Evolutionary conservation across 1,139 yeast genomes (phyloP), one percentile per base, ranked within the genome.

Genomic region (Spencermartinsiella ligniputridi): DNA sequence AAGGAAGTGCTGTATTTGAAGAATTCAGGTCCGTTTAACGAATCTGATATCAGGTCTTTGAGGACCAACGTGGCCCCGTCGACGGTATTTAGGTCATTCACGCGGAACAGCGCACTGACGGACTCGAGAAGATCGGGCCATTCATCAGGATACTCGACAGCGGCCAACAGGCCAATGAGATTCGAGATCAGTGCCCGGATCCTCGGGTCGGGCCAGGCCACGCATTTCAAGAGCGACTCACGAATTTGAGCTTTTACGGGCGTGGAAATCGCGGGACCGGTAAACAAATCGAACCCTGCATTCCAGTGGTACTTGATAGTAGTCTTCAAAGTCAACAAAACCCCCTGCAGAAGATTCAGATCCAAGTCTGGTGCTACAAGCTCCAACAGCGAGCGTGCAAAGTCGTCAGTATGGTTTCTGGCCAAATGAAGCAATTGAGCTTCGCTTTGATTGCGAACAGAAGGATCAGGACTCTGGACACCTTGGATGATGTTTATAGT

Each of bases 121-220:
- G 56, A 78, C 8, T 68, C 66, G 47, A 90, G 61, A 39, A 92
- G 69, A 24, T 72, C 74, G 0, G 97, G 96, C 97, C 97, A 92
- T 59, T 88, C 95, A 57, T 92, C 97, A 0, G 98, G 98, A 59
- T 79, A 90, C 58, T 92, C 98, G 1, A 83, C 85, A 1, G 87
- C 84, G 0, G 96, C 90, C 19, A 92, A 85, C 56, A 85, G 95
- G 1, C 86, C 85, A 20, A 88, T 76, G 12, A 87, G 82, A 52
- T 87, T 81, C 0, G 92, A 80, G 2, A 85, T 78, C 40, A 86
- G 76, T 32, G 74, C 75, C 48, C 89, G 70, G 15, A 89, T 68
- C 56, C 83, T 84, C n/a, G 83, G 70, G 49, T 76, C 74, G 0
- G 70, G 60, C 6, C 73, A 61, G 1, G 77, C 67, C n/a, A 83